phyloP scores from a whole-genome alignment of 306 rosid genomes.

The Pyrus communis region DNA sequence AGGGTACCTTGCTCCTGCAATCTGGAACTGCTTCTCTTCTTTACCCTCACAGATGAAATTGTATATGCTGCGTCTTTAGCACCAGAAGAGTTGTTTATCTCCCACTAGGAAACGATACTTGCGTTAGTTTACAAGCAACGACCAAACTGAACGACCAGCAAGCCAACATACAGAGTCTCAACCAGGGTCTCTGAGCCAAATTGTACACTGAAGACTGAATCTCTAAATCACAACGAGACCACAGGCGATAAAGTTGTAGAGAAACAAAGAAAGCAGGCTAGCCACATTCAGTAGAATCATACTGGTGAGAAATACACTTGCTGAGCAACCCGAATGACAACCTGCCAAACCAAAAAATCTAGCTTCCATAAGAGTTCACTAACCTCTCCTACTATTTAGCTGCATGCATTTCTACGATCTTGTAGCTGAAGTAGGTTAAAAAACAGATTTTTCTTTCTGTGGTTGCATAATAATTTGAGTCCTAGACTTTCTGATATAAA shows the following conservation, averaged over 20 bases:
- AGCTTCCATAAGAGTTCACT: background rate
- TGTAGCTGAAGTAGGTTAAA: background rate
- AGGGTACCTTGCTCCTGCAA: background rate
- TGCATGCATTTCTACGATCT: background rate
- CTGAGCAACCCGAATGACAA: background rate
- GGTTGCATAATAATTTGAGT: background rate
- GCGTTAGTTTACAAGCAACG: background rate
- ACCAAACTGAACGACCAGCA: background rate
- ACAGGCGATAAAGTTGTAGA: background rate
- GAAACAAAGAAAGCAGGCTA: background rate
- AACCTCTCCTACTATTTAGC: background rate
- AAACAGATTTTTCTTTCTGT: no score
- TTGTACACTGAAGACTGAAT: background rate
- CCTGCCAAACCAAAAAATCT: background rate
- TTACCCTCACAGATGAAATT: background rate
- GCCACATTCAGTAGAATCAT: no score
- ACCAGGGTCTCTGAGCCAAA: background rate
- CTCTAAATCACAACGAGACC: background rate
- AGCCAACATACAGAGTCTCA: background rate
- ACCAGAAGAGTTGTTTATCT: background rate
- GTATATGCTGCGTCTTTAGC: no score
- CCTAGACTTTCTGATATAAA: background rate
- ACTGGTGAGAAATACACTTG: background rate
- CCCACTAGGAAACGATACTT: background rate
- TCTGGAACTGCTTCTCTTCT: background rate